Evolutionary conservation across 306 rosid species (phyloP).

Genomic region (Rosa rugosa): DNA sequence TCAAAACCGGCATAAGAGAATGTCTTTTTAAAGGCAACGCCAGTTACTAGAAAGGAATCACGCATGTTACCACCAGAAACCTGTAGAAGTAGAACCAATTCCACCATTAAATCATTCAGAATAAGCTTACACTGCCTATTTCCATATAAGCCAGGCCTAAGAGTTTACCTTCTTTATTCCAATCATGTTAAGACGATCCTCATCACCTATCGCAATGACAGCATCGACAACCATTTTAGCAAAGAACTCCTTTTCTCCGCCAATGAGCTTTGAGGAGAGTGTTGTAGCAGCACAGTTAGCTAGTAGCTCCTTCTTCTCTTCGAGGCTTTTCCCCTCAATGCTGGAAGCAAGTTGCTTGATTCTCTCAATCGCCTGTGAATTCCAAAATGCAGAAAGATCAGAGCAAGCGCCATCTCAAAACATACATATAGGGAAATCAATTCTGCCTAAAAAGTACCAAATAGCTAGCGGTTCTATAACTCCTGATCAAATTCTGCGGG

Average conservation of each 20-base stretch:
- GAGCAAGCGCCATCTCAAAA: constrained; percentile 1
- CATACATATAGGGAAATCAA: background rate
- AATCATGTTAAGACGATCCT: constrained; percentile 94
- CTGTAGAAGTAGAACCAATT: constrained; percentile 44
- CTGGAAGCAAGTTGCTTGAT: constrained; percentile 76
- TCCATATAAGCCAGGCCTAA: background rate
- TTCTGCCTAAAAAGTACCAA: constrained; percentile 47
- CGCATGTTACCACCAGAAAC: constrained; percentile 99
- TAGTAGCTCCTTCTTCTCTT: constrained; percentile 84
- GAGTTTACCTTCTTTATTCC: constrained; percentile 86
- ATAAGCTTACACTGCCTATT: background rate
- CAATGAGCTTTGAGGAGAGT: constrained; percentile 96
- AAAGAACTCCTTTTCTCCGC: constrained; percentile 97
- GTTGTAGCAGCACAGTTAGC: constrained; percentile 97
- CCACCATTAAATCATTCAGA: background rate
- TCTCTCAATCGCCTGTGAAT: constrained; percentile 77
- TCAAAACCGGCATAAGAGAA: constrained; percentile 99
- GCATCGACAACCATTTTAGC: constrained; percentile 95
- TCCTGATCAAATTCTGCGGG: constrained; percentile 83
- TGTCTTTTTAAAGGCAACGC: constrained; percentile 98
- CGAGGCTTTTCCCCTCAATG: constrained; percentile 94
- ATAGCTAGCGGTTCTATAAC: constrained; percentile 73
- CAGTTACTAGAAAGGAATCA: constrained; percentile 89
- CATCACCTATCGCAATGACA: constrained; percentile 81
- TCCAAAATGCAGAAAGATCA: background rate